phyloP scores from a whole-genome alignment of 768 basidiomycete genomes.

The Lactarius trivialis region DNA sequence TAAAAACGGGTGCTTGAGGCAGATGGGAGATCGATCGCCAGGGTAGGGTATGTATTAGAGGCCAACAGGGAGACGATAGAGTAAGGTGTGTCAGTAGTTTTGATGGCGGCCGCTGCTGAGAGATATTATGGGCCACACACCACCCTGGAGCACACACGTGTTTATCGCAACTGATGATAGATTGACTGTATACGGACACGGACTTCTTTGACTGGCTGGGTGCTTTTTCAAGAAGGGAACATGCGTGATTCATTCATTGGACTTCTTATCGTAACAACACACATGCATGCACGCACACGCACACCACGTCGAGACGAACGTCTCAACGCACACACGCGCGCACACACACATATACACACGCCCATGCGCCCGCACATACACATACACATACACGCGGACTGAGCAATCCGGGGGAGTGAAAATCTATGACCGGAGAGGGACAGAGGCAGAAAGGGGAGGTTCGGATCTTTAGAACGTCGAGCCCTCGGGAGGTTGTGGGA shows the following conservation, averaged over 20 bases:
- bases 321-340: background rate
- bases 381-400: constrained; percentile 1
- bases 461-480: constrained; percentile 44
- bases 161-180: background rate
- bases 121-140: no score
- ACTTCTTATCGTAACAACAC: constrained; percentile 5
- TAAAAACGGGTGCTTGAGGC: background rate
- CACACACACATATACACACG: background rate
- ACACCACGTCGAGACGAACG: background rate
- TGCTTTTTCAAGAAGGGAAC: background rate
- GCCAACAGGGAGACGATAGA: background rate
- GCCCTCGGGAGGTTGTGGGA: constrained; percentile 92
- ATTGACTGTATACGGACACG: background rate
- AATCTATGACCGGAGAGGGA: constrained; percentile 11
- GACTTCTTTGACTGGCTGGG: background rate
- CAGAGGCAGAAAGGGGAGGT: background rate
- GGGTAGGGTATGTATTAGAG: background rate
- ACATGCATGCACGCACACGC: background rate
- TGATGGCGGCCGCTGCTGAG: no score
- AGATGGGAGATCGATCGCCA: background rate
- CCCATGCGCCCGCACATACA: background rate
- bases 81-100: no score
- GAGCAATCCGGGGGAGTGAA: background rate
- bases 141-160: background rate
- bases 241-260: constrained; percentile 8